phyloP scores from a whole-genome alignment of 805 yeast genomes.

The Candida argentea region DNA sequence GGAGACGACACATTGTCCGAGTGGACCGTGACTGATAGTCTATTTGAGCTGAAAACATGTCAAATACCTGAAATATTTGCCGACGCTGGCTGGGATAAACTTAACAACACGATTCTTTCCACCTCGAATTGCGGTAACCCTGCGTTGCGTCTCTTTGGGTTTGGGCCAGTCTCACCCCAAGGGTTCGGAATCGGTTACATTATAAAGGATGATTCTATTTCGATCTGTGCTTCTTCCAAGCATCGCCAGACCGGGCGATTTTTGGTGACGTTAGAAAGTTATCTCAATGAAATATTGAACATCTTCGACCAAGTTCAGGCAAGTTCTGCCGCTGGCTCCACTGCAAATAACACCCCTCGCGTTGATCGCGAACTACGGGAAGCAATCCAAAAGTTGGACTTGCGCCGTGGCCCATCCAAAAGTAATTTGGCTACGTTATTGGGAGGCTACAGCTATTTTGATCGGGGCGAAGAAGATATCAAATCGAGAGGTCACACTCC shows the following conservation, averaged over 20 bases:
- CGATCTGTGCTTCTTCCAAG: constrained; percentile 47
- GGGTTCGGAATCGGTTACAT: constrained; percentile 53
- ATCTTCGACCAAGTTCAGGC: constrained; percentile 16
- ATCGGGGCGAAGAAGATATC: constrained; percentile 42
- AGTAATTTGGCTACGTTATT: constrained; percentile 16
- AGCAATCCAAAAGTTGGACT: background rate
- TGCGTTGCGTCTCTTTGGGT: constrained; percentile 46
- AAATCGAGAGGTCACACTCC: constrained; percentile 51
- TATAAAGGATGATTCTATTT: constrained; percentile 40
- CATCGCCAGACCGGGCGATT: constrained; percentile 52
- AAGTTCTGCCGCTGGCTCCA: constrained; percentile 1
- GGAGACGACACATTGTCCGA: constrained; percentile 17
- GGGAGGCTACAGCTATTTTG: constrained; percentile 55
- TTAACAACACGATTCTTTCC: constrained; percentile 71
- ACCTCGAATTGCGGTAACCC: constrained; percentile 56
- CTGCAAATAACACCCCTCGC: background rate
- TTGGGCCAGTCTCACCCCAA: constrained; percentile 48
- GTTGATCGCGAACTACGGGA: background rate
- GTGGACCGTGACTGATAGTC: constrained; percentile 17
- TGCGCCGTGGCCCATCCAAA: constrained; percentile 1
- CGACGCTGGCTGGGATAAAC: constrained; percentile 79
- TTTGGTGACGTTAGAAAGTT: constrained; percentile 41
- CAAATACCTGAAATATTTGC: constrained; percentile 67
- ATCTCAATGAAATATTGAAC: constrained; percentile 35
- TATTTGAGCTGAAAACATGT: constrained; percentile 10